Percentiles rank a stretch among this genome's conserved stretches.
These are phyloP conservation scores for Auriscalpium vulgare DNA, from an alignment of 768 basidiomycete genomes.

Conservation along the genomic window DNA sequence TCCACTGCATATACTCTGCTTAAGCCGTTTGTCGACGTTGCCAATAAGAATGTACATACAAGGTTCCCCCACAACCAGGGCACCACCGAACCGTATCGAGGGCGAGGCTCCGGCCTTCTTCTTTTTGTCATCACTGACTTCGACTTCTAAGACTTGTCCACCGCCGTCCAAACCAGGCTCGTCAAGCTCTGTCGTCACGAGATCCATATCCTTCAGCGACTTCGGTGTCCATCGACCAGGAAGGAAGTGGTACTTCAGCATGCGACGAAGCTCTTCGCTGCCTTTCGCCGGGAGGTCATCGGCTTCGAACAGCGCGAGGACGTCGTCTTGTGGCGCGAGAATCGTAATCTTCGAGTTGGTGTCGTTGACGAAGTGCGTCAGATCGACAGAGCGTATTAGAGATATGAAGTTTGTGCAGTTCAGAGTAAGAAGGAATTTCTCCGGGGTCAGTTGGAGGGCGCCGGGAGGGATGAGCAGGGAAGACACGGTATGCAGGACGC, in stretches of 20 bases:
- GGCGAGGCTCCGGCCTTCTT: conserved; percentile 36
- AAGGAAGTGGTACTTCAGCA: conserved; percentile 87
- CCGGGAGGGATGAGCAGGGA: conserved; percentile 72
- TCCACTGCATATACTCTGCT: conserved; percentile 38
- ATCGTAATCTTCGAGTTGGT: conserved; percentile 73
- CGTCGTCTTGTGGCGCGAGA: conserved; percentile 85
- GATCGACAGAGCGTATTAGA: conserved; percentile 75
- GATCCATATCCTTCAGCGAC: conserved; percentile 63
- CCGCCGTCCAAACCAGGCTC: conserved; percentile 63
- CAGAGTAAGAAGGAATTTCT: conserved; percentile 88
- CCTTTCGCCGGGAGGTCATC: conserved; percentile 55
- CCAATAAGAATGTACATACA: conserved; percentile 37
- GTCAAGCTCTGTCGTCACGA: conserved; percentile 72
- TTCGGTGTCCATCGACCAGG: conserved; percentile 68
- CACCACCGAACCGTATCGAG: conserved; percentile 77
- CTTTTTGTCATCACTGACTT: conserved; percentile 48
- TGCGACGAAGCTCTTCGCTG: conserved; percentile 57
- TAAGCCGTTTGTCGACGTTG: conserved; percentile 1
- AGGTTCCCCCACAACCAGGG: conserved; percentile 66
- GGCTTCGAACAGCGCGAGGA: conserved; percentile 50
- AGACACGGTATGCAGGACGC: conserved; percentile 86
- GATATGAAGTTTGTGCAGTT: conserved; percentile 90
- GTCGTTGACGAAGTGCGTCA: conserved; percentile 63
- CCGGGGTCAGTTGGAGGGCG: conserved; percentile 76
- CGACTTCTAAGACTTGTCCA: conserved; percentile 63